phyloP scores from a whole-genome alignment of 2,329 filamentous ascomycete species.

The Grosmannia penicillata region DNA sequence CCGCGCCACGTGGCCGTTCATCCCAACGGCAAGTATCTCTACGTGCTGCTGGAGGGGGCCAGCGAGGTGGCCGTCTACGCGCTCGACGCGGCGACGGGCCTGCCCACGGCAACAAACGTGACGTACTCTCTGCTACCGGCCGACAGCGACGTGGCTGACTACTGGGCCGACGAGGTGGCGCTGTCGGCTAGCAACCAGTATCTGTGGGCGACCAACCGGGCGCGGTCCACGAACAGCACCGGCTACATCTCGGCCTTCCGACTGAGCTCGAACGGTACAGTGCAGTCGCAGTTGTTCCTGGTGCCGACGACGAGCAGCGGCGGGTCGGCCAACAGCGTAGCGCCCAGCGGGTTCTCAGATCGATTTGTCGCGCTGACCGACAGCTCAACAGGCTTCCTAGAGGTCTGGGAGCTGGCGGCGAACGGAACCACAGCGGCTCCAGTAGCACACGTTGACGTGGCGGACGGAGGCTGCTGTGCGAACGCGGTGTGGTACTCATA shows the following conservation, averaged over 20 bases:
- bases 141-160: conserved; percentile 5
- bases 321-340: conserved; percentile 11
- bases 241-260: conserved; percentile 8
- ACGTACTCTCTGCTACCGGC: conserved; percentile 8
- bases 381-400: conserved; percentile 8
- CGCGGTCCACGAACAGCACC: not conserved
- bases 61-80: conserved; percentile 7
- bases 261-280: conserved; percentile 1
- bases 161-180: conserved; percentile 12
- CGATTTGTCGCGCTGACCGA: conserved; percentile 12
- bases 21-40: conserved; percentile 8
- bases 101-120: not conserved
- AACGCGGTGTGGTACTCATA: conserved; percentile 12
- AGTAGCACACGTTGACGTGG: conserved; percentile 10
- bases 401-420: conserved; percentile 11
- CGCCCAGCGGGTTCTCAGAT: conserved; percentile 8
- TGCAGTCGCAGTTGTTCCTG: conserved; percentile 10
- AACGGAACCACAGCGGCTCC: conserved; percentile 7
- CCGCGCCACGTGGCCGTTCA: conserved; percentile 9
- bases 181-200: conserved; percentile 10
- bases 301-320: conserved; percentile 10
- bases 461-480: conserved; percentile 12
- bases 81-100: conserved; percentile 2
- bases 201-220: conserved; percentile 11
- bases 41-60: conserved; percentile 10